A percentile compares a stretch with the other conserved stretches of the same genome.
These are phyloP conservation scores for Colletotrichum eleusines DNA, from an alignment of 2,329 filamentous ascomycete genomes.

Conservation along the genomic window DNA sequence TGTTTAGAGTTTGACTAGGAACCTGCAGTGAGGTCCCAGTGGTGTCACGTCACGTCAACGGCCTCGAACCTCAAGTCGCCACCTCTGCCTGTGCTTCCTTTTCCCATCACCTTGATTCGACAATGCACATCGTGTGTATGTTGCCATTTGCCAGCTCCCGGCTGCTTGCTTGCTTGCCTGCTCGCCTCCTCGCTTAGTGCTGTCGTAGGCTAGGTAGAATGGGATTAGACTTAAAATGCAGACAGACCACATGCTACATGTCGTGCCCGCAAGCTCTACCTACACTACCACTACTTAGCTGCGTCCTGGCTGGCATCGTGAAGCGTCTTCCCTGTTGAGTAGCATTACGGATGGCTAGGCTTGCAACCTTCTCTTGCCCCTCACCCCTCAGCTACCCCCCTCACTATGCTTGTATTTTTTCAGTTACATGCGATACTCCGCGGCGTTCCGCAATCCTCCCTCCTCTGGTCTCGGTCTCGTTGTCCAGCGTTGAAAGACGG, in stretches of 20 bases:
- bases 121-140: neutral
- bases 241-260: slow-evolving; percentile 14
- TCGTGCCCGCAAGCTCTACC: slow-evolving; percentile 12
- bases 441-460: slow-evolving; percentile 14
- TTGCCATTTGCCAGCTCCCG: neutral
- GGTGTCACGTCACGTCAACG: slow-evolving; percentile 26
- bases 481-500: neutral
- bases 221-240: neutral
- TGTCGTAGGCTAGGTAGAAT: neutral
- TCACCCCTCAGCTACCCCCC: neutral
- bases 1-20: slow-evolving; percentile 34
- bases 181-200: neutral
- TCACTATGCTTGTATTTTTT: neutral
- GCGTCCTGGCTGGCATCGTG: slow-evolving; percentile 26
- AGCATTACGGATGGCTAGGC: slow-evolving; percentile 3
- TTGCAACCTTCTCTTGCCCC: too few relatives aligned
- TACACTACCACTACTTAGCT: too few relatives aligned
- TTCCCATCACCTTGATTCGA: neutral
- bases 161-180: slow-evolving; percentile 1
- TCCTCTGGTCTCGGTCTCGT: slow-evolving; percentile 2
- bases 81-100: slow-evolving; percentile 37
- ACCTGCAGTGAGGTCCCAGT: slow-evolving; percentile 28
- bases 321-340: slow-evolving; percentile 25
- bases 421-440: neutral
- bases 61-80: slow-evolving; percentile 23